phyloP scores from a whole-genome alignment of 257 asterid genomes.

The Capsicum chinense region DNA sequence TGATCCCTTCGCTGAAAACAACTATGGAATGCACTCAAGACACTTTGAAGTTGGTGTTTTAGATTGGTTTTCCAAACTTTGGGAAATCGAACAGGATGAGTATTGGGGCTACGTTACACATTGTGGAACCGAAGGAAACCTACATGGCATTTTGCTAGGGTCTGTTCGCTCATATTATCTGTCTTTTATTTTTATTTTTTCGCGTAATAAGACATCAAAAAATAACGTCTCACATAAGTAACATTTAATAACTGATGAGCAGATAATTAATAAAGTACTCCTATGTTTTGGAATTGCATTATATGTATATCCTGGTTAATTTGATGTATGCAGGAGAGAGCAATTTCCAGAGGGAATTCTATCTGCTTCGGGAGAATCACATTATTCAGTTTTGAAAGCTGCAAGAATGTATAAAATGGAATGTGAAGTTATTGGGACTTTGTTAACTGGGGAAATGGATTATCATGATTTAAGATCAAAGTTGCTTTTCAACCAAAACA shows the following conservation, averaged over 20 bases:
- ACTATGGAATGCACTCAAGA: constrained; percentile 88
- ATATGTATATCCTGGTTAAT: no score
- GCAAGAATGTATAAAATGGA: constrained; percentile 97
- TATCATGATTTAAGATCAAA: no score
- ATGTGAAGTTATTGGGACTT: constrained; percentile 68
- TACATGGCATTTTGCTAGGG: constrained; percentile 90
- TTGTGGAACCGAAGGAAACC: constrained; percentile 94
- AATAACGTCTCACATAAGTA: no score
- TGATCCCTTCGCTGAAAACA: constrained; percentile 87
- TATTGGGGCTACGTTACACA: constrained; percentile 92
- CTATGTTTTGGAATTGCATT: no score
- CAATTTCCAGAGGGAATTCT: constrained; percentile 83
- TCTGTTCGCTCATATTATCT: constrained; percentile 38
- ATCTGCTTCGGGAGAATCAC: constrained; percentile 84
- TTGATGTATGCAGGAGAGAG: constrained; percentile 49
- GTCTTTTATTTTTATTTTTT: constrained; percentile 2
- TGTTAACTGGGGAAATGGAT: constrained; percentile 32
- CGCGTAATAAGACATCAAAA: neutral
- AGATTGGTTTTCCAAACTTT: constrained; percentile 87
- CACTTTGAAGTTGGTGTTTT: constrained; percentile 91
- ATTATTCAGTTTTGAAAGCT: constrained; percentile 90
- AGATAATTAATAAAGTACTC: no score
- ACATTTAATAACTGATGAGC: no score
- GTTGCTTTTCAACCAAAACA: no score
- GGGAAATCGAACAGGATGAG: constrained; percentile 78